These are phyloP conservation scores for Trichoderma afroharzianum DNA, from an alignment of 2,329 filamentous ascomycete species.

Conservation along the genomic window DNA sequence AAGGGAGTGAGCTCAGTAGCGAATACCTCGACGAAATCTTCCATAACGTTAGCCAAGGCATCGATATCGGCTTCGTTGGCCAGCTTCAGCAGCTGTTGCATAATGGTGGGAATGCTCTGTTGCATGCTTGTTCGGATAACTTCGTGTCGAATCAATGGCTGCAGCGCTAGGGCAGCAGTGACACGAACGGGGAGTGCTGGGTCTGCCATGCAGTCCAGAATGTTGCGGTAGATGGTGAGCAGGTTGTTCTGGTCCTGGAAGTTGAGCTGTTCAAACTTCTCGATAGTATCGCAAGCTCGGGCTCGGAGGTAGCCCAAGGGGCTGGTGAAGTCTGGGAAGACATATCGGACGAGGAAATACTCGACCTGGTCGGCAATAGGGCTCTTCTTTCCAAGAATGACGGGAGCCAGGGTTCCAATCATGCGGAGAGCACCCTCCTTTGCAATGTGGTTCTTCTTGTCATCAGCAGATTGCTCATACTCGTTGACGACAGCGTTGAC, in stretches of 20 bases:
- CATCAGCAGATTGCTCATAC: constrained; percentile 79
- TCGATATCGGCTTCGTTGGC: constrained; percentile 98
- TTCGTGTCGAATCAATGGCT: constrained; percentile 93
- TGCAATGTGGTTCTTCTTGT: constrained; percentile 88
- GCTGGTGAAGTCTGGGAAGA: constrained; percentile 96
- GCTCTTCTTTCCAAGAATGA: constrained; percentile 96
- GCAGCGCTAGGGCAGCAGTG: constrained; percentile 86
- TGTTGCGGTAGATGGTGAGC: constrained; percentile 92
- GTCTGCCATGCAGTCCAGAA: constrained; percentile 95
- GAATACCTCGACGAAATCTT: constrained; percentile 98
- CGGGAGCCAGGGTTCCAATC: constrained; percentile 91
- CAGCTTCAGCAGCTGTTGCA: constrained; percentile 96
- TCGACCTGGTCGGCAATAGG: constrained; percentile 97
- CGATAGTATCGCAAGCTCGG: constrained; percentile 91
- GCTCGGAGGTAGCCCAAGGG: constrained; percentile 88
- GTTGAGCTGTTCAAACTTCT: constrained; percentile 96
- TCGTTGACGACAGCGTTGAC: constrained; percentile 93
- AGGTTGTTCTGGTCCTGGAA: constrained; percentile 97
- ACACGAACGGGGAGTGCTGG: constrained; percentile 89
- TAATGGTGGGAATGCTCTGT: constrained; percentile 95
- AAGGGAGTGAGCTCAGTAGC: constrained; percentile 96
- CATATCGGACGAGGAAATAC: constrained; percentile 96
- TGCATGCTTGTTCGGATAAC: constrained; percentile 94
- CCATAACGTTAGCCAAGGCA: constrained; percentile 96
- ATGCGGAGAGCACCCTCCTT: constrained; percentile 96